phyloP scores from a whole-genome alignment of 306 rosid species.

The Vachellia pachyceras region DNA sequence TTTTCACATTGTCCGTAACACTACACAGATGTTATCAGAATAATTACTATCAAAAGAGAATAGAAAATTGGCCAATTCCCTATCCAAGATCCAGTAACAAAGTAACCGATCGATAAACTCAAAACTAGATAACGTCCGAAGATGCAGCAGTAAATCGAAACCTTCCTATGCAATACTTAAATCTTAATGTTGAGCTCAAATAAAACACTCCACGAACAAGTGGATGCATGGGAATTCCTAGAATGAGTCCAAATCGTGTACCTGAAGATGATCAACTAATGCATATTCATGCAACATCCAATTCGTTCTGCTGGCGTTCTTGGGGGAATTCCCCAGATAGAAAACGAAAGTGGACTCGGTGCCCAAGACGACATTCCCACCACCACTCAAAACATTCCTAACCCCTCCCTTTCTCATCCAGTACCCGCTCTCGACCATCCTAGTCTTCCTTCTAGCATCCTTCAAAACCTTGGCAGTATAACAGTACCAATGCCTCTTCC shows the following conservation, averaged over 20 bases:
- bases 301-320: constrained; percentile 43
- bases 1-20: not conserved
- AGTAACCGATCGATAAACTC: not conserved
- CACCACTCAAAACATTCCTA: constrained; percentile 38
- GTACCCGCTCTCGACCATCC: constrained; percentile 60
- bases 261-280: constrained; percentile 51
- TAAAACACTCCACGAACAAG: not conserved
- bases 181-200: not conserved
- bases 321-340: constrained; percentile 51
- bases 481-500: constrained; percentile 66
- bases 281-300: constrained; percentile 71
- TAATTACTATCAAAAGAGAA: not conserved
- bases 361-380: constrained; percentile 56
- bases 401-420: constrained; percentile 63
- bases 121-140: not conserved
- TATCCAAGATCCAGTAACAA: not conserved
- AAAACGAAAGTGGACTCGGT: constrained; percentile 56
- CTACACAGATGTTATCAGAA: not conserved
- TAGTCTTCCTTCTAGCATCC: constrained; percentile 37
- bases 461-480: constrained; percentile 47
- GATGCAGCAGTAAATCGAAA: not conserved
- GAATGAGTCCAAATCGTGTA: constrained; percentile 22
- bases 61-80: not conserved
- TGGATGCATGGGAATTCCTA: not conserved
- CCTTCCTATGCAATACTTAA: not conserved